Evolutionary conservation across 805 yeast genomes (phyloP).

Genomic region (Yarrowia keelungensis): DNA sequence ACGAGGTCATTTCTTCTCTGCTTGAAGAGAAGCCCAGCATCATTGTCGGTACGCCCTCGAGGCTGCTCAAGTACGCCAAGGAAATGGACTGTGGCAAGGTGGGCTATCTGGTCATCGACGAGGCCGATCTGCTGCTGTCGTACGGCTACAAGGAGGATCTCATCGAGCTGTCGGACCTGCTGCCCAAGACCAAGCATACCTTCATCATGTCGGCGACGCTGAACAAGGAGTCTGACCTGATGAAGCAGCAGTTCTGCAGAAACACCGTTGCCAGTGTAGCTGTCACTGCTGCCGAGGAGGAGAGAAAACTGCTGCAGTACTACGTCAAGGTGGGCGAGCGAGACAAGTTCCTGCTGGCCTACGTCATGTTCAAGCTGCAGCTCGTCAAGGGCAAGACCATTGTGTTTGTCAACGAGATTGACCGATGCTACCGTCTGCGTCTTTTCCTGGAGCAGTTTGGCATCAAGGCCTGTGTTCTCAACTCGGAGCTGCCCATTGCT

Average conservation of each 20-base stretch:
- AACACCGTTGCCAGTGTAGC: slow-evolving; percentile 44
- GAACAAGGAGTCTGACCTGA: slow-evolving; percentile 78
- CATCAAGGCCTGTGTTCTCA: slow-evolving; percentile 82
- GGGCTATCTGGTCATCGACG: slow-evolving; percentile 84
- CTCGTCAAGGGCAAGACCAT: slow-evolving; percentile 90
- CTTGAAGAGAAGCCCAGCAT: slow-evolving; percentile 79
- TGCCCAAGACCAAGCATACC: slow-evolving; percentile 84
- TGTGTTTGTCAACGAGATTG: slow-evolving; percentile 90
- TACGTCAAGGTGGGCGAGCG: slow-evolving; percentile 86
- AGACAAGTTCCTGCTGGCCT: slow-evolving; percentile 88
- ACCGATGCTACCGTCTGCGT: slow-evolving; percentile 91
- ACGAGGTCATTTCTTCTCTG: slow-evolving; percentile 72
- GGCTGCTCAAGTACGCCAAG: slow-evolving; percentile 60
- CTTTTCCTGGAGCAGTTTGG: slow-evolving; percentile 95
- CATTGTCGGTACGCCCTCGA: slow-evolving; percentile 85
- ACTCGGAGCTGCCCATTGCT: slow-evolving; percentile 90
- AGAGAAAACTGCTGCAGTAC: slow-evolving; percentile 71
- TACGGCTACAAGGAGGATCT: slow-evolving; percentile 93
- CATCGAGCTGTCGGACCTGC: slow-evolving; percentile 62
- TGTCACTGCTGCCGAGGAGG: slow-evolving; percentile 64
- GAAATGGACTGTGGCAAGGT: slow-evolving; percentile 63
- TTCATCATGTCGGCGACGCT: slow-evolving; percentile 97
- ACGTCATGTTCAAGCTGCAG: slow-evolving; percentile 87
- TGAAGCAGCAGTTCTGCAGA: slow-evolving; percentile 81
- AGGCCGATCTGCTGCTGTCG: slow-evolving; percentile 87